phyloP scores from a whole-genome alignment of 306 rosid genomes.

The Lotus japonicus region DNA sequence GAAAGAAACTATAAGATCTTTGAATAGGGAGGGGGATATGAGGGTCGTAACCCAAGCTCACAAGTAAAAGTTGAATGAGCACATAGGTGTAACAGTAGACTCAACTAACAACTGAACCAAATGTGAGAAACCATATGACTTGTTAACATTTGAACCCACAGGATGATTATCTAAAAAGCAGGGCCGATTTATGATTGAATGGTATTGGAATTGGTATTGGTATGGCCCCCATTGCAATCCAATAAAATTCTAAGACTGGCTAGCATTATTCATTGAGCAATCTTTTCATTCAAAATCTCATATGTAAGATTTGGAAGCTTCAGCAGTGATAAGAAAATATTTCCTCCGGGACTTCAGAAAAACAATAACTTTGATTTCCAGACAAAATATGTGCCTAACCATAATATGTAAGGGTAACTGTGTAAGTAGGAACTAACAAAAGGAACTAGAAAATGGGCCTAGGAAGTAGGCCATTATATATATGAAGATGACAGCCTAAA shows the following conservation, averaged over 20 bases:
- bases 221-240: background rate
- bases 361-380: background rate
- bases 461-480: background rate
- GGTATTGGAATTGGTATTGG: background rate
- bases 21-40: background rate
- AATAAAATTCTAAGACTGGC: background rate
- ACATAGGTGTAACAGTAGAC: background rate
- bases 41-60: background rate
- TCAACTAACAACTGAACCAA: background rate
- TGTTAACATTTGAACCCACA: conserved; percentile 3
- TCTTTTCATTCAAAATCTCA: background rate
- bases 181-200: background rate
- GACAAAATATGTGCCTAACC: background rate
- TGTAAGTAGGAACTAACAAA: background rate
- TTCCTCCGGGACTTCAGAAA: background rate
- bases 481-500: background rate
- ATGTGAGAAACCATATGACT: conserved; percentile 4
- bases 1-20: background rate
- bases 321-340: background rate
- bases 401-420: background rate
- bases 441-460: background rate
- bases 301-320: background rate
- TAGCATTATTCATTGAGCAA: background rate
- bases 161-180: background rate
- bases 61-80: background rate